phyloP scores from a whole-genome alignment of 176 grass and related monocot genomes.

The Carex kokanica region DNA sequence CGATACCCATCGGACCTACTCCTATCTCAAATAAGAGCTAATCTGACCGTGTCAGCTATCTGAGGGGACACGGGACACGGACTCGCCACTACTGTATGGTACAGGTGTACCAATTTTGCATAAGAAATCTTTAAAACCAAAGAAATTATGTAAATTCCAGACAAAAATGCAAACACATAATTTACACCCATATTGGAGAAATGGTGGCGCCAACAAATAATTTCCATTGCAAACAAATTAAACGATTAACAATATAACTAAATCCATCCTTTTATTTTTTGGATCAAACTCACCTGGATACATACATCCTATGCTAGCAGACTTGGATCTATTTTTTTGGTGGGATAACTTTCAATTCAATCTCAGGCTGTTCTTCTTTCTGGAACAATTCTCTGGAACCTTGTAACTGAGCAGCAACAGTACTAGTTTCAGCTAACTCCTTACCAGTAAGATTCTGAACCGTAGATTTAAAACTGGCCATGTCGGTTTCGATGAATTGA shows the following conservation, averaged over 20 bases:
- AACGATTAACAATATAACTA: not conserved
- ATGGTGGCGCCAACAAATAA: not conserved
- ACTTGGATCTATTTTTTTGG: not conserved
- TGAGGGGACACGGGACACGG: too few relatives aligned
- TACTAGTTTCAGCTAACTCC: constrained; percentile 8
- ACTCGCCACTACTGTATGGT: not conserved
- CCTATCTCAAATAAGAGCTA: too few relatives aligned
- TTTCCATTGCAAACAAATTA: not conserved
- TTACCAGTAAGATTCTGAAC: constrained; percentile 67
- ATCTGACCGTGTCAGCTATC: too few relatives aligned
- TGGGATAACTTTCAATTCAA: not conserved
- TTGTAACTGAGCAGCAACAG: not conserved
- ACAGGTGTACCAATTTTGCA: not conserved
- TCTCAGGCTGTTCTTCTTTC: not conserved
- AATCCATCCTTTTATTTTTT: too few relatives aligned
- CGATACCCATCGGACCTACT: too few relatives aligned
- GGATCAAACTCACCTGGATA: not conserved
- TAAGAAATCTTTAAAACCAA: not conserved
- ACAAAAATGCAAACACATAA: not conserved
- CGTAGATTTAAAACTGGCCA: constrained; percentile 55
- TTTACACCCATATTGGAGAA: too few relatives aligned
- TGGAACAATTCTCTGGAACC: not conserved
- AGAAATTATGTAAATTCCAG: not conserved
- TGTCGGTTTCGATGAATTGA: constrained; percentile 52
- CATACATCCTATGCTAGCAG: not conserved